Evolutionary conservation across 805 yeast species (phyloP), one percentile per base, ranked within the genome.

Genomic region (Pichia rugopelliculosa): DNA sequence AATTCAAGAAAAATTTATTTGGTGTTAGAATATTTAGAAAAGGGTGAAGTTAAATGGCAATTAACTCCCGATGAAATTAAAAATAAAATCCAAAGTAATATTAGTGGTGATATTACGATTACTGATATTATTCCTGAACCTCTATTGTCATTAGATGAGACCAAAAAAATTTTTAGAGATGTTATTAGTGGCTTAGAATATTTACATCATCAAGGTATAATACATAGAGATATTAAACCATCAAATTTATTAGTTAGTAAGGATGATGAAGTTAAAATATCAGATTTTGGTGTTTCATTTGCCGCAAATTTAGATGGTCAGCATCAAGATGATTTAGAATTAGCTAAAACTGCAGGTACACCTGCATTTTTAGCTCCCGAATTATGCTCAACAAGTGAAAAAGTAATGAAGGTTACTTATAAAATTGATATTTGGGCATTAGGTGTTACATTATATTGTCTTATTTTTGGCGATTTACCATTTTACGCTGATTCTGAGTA

Each of bases 321-420:
- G 48, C 70, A 75, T 51, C 96, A 87, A 53, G 72, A 77, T 54
- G 96, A 89, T 52, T 69, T 81, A 47, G 97, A 91, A 57, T 71
- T 91, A 52, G 95, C 96, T 1, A 91, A 90, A 64, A 91, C 98
- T 0, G 98, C 95, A 0, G 99, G 98, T 6, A 91, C 98, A 0
- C 98, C 98, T 2, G 97, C 96, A 0, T 91, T 91, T 64, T 83
- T 89, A 59, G 96, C 98, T 0, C 96, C 96, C 0, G 99, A 93
- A 62, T 72, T 90, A 41, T 90, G 96, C 60, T 73, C 75, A 46
- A 81, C 86, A 1, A 78, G 75, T 47, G 74, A 64, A 44, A 42
- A 25, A 11, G 57, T 59, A 6, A 77, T 81, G 5, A 77, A 73
- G 46, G 84, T 91, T 38, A 83, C 87, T 45, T 74, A 82, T 60